Percentiles rank a stretch among this genome's conserved stretches.
Evolutionary conservation across 2,329 filamentous ascomycete genomes (phyloP).

Genomic region (Sporothrix brunneoviolacea): DNA sequence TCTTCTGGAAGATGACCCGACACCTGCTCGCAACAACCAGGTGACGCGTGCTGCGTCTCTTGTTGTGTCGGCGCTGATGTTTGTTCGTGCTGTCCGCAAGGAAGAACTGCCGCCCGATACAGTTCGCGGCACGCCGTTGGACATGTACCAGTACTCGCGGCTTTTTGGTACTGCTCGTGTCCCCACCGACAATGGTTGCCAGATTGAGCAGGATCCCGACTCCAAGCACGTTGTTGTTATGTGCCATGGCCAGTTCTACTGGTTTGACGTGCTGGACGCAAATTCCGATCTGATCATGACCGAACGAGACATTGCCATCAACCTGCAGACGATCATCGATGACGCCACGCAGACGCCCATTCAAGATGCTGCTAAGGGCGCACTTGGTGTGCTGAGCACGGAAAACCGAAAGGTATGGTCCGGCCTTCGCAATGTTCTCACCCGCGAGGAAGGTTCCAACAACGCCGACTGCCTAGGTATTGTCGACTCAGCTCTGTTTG

Average conservation of each 20-base stretch:
- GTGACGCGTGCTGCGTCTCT: slow-evolving; percentile 90
- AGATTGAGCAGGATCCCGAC: slow-evolving; percentile 90
- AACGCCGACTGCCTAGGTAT: slow-evolving; percentile 95
- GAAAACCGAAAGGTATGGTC: slow-evolving; percentile 98
- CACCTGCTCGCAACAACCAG: slow-evolving; percentile 91
- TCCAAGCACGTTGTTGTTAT: slow-evolving; percentile 90
- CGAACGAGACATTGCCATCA: slow-evolving; percentile 85
- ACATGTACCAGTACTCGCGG: slow-evolving; percentile 97
- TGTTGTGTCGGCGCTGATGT: slow-evolving; percentile 81
- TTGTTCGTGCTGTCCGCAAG: slow-evolving; percentile 84
- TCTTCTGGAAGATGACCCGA: slow-evolving; percentile 92
- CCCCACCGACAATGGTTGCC: slow-evolving; percentile 87
- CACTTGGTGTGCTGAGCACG: slow-evolving; percentile 86
- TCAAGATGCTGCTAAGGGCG: slow-evolving; percentile 90
- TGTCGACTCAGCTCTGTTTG: slow-evolving; percentile 87
- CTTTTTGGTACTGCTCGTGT: slow-evolving; percentile 93
- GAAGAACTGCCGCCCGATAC: slow-evolving; percentile 90
- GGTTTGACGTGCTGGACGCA: slow-evolving; percentile 95
- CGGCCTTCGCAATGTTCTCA: slow-evolving; percentile 78
- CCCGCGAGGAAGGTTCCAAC: slow-evolving; percentile 78
- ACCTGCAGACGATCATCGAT: slow-evolving; percentile 84
- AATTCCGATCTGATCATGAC: slow-evolving; percentile 96
- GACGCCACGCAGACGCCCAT: slow-evolving; percentile 87
- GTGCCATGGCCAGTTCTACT: slow-evolving; percentile 94
- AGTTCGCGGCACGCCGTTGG: slow-evolving; percentile 74